Conservation (phyloP, 371 early-diverging fungal genomes). For the Mycotypha africana region DNA sequence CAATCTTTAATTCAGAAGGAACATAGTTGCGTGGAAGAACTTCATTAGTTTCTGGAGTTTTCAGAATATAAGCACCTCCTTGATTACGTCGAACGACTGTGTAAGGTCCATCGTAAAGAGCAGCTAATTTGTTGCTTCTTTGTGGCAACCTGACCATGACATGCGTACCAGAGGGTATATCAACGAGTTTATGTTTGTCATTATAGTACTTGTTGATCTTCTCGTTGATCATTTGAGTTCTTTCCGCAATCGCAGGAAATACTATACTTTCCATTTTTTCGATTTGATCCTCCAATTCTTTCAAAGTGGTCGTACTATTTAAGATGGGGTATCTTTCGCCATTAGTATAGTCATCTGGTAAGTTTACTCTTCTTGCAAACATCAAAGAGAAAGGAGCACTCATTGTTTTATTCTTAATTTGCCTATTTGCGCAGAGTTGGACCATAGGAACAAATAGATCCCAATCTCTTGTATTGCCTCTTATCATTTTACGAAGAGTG, state of each 20-base stretch:
- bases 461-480: slow-evolving; percentile 10
- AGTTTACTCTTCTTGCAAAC: slow-evolving; percentile 1
- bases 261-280: slow-evolving; percentile 15
- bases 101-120: slow-evolving; percentile 3
- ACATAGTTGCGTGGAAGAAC: not conserved
- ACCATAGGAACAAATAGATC: slow-evolving; percentile 1
- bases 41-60: not conserved
- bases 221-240: not conserved
- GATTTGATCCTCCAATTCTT: slow-evolving; percentile 4
- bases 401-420: slow-evolving; percentile 1
- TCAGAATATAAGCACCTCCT: slow-evolving; percentile 1
- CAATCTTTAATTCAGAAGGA: not conserved
- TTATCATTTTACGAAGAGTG: slow-evolving; percentile 1
- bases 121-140: slow-evolving; percentile 1
- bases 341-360: not conserved
- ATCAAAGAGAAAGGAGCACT: slow-evolving; percentile 3
- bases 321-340: too few relatives aligned
- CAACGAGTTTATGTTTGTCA: not conserved
- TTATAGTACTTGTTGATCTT: not conserved
- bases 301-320: not conserved
- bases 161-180: not conserved
- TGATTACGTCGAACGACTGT: slow-evolving; percentile 1
- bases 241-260: slow-evolving; percentile 12
- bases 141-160: not conserved
- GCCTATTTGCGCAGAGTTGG: slow-evolving; percentile 9